Percentiles rank a stretch among this genome's conserved stretches.
These are phyloP conservation scores for Bipolaris victoriae DNA, from an alignment of 2,329 filamentous ascomycete species.

Conservation along the genomic window DNA sequence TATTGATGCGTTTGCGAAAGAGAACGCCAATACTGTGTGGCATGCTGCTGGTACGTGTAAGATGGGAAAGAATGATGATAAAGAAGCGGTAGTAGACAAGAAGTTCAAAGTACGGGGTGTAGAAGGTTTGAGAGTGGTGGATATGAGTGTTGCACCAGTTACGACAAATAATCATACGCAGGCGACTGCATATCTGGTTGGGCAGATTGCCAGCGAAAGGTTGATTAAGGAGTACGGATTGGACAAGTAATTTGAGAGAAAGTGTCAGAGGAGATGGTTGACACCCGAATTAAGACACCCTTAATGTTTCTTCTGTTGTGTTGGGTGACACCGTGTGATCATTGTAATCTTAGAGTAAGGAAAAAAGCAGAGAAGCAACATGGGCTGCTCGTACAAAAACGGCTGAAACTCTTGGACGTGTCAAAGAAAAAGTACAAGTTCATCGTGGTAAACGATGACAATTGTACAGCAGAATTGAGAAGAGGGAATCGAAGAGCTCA, in stretches of 20 bases:
- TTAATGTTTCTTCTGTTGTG: background rate
- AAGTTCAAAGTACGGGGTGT: constrained; percentile 48
- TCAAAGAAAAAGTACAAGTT: background rate
- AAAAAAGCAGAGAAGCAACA: background rate
- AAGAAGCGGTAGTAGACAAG: constrained; percentile 47
- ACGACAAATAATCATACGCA: constrained; percentile 47
- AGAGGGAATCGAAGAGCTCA: background rate
- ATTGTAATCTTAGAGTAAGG: background rate
- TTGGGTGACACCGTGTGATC: background rate
- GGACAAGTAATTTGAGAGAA: background rate
- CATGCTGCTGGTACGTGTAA: constrained; percentile 47
- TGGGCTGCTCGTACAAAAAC: background rate
- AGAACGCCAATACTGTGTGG: constrained; percentile 42
- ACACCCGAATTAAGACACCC: background rate
- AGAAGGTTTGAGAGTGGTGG: constrained; percentile 48
- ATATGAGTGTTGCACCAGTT: constrained; percentile 45
- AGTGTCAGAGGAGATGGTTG: background rate
- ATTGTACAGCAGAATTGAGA: background rate
- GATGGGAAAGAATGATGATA: constrained; percentile 47
- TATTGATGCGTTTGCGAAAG: constrained; percentile 48
- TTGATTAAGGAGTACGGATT: constrained; percentile 40
- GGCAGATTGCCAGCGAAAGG: constrained; percentile 44
- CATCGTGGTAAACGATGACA: background rate
- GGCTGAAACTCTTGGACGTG: background rate
- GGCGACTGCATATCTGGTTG: constrained; percentile 44